These are phyloP conservation scores for Claviceps purpurea DNA, from an alignment of 2,329 filamentous ascomycete species.

Conservation along the genomic window DNA sequence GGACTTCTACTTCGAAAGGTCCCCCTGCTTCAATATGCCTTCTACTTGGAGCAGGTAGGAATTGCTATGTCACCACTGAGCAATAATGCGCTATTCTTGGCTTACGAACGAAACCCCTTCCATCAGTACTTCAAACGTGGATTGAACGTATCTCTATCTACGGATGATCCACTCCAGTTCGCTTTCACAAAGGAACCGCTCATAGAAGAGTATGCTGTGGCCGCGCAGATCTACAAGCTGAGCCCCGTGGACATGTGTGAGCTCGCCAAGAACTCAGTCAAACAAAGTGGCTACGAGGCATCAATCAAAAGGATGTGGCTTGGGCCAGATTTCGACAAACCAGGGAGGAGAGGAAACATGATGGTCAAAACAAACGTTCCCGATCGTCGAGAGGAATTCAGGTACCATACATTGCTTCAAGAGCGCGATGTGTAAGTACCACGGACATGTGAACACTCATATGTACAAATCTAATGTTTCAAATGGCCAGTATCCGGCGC, in stretches of 20 bases:
- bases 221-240: constrained; percentile 96
- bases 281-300: constrained; percentile 86
- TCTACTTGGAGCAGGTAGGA: constrained; percentile 95
- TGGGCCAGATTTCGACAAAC: constrained; percentile 61
- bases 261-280: constrained; percentile 87
- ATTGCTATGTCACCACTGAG: constrained; percentile 99
- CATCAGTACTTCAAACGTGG: constrained; percentile 90
- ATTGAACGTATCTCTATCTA: constrained; percentile 89
- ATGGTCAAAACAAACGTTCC: constrained; percentile 96
- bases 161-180: constrained; percentile 93
- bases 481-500: constrained; percentile 23
- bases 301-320: constrained; percentile 86
- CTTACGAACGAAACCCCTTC: constrained; percentile 94
- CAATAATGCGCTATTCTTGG: constrained; percentile 92
- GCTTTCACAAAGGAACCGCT: constrained; percentile 96
- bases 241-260: constrained; percentile 98
- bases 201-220: constrained; percentile 96
- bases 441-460: constrained; percentile 1
- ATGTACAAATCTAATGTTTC: background rate
- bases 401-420: constrained; percentile 72
- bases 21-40: constrained; percentile 87
- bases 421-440: constrained; percentile 68
- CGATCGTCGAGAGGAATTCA: constrained; percentile 78
- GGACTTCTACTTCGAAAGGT: constrained; percentile 87
- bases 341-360: constrained; percentile 73